Evolutionary conservation across 495 filamentous ascomycete species (phyloP).

Genomic region (Hypomontagnella submonticulosa): DNA sequence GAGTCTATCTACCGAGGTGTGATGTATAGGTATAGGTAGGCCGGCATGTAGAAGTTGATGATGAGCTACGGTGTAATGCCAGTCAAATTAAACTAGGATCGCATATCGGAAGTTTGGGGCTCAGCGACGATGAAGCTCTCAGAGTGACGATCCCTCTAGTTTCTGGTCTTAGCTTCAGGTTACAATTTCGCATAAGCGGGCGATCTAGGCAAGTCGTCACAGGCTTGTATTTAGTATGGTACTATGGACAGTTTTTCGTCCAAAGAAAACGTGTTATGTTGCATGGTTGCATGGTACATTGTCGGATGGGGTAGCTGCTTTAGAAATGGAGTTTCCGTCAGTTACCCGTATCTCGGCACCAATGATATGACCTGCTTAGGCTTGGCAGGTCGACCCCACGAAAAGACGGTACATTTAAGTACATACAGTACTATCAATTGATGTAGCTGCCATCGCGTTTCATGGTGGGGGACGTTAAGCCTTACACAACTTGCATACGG

Average conservation of each 20-base stretch:
- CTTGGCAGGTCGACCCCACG: slow-evolving; percentile 40
- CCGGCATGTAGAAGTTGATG: neutral
- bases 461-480: slow-evolving; percentile 38
- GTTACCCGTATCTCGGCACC: slow-evolving; percentile 9
- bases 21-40: too few relatives aligned
- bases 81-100: slow-evolving; percentile 21
- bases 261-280: slow-evolving; percentile 41
- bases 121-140: slow-evolving; percentile 41
- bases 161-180: slow-evolving; percentile 25
- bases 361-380: neutral
- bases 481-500: slow-evolving; percentile 18
- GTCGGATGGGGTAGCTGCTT: neutral
- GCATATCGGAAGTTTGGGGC: slow-evolving; percentile 23
- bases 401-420: slow-evolving; percentile 4
- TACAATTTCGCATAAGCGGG: slow-evolving; percentile 1
- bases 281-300: slow-evolving; percentile 3
- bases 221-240: slow-evolving; percentile 2
- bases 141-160: slow-evolving; percentile 28
- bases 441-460: slow-evolving; percentile 1
- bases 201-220: slow-evolving; percentile 11
- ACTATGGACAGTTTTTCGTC: slow-evolving; percentile 1
- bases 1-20: too few relatives aligned
- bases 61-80: neutral
- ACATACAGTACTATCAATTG: neutral
- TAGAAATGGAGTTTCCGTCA: slow-evolving; percentile 20